These are phyloP conservation scores for Jimgerdemannia flammicorona DNA, from an alignment of 192 early-diverging fungal genomes.

Conservation along the genomic window DNA sequence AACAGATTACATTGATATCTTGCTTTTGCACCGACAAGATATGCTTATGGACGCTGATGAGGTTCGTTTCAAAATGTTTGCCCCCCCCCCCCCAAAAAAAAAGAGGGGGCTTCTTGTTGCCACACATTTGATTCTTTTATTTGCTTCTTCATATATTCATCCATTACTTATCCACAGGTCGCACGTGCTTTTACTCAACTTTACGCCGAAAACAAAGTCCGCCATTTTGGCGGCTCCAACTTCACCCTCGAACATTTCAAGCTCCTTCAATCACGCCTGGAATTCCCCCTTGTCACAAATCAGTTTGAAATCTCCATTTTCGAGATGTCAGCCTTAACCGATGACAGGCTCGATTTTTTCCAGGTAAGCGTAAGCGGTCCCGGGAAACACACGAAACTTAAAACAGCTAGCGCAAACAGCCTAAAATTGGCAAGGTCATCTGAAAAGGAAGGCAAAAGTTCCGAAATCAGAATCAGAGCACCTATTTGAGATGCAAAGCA, in stretches of 20 bases:
- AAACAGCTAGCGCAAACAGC: too few relatives aligned
- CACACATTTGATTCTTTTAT: too few relatives aligned
- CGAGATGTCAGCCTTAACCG: conserved; percentile 13
- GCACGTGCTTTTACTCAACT: conserved; percentile 10
- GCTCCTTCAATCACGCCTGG: conserved; percentile 7
- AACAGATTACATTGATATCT: conserved; percentile 12
- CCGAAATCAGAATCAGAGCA: neutral
- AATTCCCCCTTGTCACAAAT: conserved; percentile 4
- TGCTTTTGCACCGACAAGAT: conserved; percentile 13
- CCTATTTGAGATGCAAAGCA: neutral
- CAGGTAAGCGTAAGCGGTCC: neutral
- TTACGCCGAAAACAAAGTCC: conserved; percentile 11
- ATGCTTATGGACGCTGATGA: conserved; percentile 20
- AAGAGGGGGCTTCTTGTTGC: neutral
- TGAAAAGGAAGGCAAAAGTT: neutral
- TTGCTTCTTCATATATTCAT: neutral
- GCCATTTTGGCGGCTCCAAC: conserved; percentile 14
- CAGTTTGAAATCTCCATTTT: conserved; percentile 11
- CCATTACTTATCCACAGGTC: neutral
- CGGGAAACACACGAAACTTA: too few relatives aligned
- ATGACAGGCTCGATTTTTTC: conserved; percentile 14
- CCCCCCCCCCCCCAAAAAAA: neutral
- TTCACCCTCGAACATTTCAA: conserved; percentile 14
- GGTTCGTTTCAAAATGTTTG: neutral
- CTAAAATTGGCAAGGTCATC: neutral